A percentile compares a stretch with the other conserved stretches of the same genome.
Conservation (phyloP, 352 stramenopile species). For the Pythium sp. region DNA sequence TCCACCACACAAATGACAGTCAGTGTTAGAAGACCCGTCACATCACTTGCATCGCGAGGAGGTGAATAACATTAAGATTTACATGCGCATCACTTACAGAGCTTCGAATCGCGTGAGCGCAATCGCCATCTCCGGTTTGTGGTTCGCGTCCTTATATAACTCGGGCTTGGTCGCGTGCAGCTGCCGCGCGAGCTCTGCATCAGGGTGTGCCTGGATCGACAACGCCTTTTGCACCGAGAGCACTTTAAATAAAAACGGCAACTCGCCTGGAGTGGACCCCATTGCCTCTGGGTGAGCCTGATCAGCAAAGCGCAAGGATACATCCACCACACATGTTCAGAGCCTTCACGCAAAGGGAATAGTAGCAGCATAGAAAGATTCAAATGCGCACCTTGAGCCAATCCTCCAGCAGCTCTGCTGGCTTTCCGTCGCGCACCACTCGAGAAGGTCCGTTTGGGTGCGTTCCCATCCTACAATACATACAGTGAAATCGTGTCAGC, state of each 20-base stretch:
- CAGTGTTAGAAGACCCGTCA: background rate
- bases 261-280: slow-evolving; percentile 49
- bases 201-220: slow-evolving; percentile 95
- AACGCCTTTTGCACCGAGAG: slow-evolving; percentile 96
- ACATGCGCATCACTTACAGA: slow-evolving; percentile 41
- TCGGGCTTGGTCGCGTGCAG: slow-evolving; percentile 87
- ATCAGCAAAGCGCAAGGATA: background rate
- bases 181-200: slow-evolving; percentile 72
- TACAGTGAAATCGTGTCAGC: slow-evolving; percentile 8
- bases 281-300: slow-evolving; percentile 38
- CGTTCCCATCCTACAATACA: slow-evolving; percentile 87
- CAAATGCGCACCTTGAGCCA: slow-evolving; percentile 46
- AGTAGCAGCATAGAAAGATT: background rate
- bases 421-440: slow-evolving; percentile 48
- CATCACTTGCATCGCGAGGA: background rate
- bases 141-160: slow-evolving; percentile 97
- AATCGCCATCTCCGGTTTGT: slow-evolving; percentile 99
- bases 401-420: slow-evolving; percentile 62
- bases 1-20: background rate
- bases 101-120: slow-evolving; percentile 97
- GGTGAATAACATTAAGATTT: background rate
- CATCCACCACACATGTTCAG: background rate
- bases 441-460: slow-evolving; percentile 90
- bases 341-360: background rate
- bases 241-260: slow-evolving; percentile 99